Evolutionary conservation across 441 rosid species (phyloP).

Genomic region (Aquilaria agallochum): DNA sequence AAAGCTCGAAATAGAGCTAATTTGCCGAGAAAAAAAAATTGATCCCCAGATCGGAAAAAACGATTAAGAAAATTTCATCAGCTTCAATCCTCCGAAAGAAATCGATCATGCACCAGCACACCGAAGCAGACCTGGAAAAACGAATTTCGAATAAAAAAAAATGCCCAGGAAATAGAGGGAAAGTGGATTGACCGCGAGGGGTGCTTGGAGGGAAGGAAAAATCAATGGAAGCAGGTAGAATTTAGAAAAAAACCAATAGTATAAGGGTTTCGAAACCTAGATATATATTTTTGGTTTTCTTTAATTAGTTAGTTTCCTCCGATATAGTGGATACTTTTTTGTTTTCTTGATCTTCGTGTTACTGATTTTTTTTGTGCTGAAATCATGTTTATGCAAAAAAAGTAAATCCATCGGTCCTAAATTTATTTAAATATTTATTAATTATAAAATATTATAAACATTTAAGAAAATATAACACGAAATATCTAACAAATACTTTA

Average conservation of each 20-base stretch:
- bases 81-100: not conserved
- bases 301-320: not conserved
- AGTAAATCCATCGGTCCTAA: not conserved
- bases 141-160: not conserved
- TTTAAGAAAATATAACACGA: too few species aligned
- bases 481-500: too few species aligned
- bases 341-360: constrained; percentile 15
- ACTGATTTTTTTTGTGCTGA: too few species aligned
- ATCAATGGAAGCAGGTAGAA: constrained; percentile 3
- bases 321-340: too few species aligned
- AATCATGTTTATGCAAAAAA: too few species aligned
- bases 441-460: not conserved
- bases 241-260: not conserved
- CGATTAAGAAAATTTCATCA: constrained; percentile 5
- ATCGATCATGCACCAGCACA: not conserved
- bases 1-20: constrained; percentile 5
- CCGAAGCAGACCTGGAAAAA: not conserved
- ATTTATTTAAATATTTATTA: constrained; percentile 3
- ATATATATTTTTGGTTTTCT: not conserved
- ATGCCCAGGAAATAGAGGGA: not conserved
- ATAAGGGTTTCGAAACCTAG: constrained; percentile 22
- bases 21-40: constrained; percentile 24
- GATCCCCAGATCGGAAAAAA: constrained; percentile 5
- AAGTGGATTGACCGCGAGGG: not conserved
- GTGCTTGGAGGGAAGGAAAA: constrained; percentile 33